Conservation (phyloP, 306 rosid genomes). For the Rosa rugosa region DNA sequence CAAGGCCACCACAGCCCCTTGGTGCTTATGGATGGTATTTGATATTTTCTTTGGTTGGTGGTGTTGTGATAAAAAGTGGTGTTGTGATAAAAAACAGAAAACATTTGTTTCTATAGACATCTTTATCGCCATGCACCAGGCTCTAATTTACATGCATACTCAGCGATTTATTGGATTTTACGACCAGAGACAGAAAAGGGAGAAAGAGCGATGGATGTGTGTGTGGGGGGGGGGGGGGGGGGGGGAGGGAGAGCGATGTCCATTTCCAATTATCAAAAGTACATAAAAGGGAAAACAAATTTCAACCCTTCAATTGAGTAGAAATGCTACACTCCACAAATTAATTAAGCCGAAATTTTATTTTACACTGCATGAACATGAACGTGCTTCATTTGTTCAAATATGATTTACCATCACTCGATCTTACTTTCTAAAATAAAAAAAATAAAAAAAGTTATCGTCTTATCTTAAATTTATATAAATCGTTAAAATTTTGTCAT, state of each 20-base stretch:
- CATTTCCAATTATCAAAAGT: background rate
- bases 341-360: background rate
- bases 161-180: conserved; percentile 9
- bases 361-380: background rate
- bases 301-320: background rate
- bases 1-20: conserved; percentile 10
- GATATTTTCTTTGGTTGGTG: conserved; percentile 10
- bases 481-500: background rate
- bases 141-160: background rate
- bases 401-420: background rate
- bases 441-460: background rate
- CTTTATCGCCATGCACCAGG: background rate
- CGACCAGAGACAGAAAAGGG: conserved; percentile 13
- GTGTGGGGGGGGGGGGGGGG: background rate
- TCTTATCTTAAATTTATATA: background rate
- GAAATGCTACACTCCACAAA: background rate
- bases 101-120: background rate
- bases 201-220: background rate
- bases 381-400: background rate
- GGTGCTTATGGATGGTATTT: conserved; percentile 10
- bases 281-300: background rate
- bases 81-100: background rate
- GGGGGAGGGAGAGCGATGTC: conserved; percentile 11
- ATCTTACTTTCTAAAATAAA: background rate
- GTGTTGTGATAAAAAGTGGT: background rate